Conservation (phyloP, 306 rosid genomes). For the Inga laurina region DNA sequence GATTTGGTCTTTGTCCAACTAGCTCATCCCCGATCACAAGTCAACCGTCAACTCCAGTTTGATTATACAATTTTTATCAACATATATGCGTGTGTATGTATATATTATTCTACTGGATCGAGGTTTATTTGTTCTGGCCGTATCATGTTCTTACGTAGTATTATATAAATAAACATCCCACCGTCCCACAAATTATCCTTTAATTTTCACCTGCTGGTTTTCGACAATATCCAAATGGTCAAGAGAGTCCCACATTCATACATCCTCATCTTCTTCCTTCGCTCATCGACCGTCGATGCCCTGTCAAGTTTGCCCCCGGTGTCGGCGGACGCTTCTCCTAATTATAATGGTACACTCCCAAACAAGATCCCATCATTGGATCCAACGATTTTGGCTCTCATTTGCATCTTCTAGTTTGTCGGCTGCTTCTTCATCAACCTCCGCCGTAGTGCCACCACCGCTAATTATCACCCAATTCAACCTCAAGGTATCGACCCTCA, state of each 20-base stretch:
- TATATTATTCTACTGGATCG: neutral
- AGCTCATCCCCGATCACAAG: neutral
- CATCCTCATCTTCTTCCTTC: neutral
- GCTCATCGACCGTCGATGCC: neutral
- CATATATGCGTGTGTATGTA: no score
- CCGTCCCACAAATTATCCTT: neutral
- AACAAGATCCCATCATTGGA: constrained; percentile 19
- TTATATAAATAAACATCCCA: neutral
- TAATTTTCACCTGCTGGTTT: neutral
- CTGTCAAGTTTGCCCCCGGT: constrained; percentile 3
- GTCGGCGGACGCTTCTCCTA: neutral
- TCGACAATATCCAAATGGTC: neutral
- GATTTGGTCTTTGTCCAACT: neutral
- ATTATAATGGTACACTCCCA: neutral
- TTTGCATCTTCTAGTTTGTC: constrained; percentile 13
- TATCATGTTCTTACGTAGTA: neutral
- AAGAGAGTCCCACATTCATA: neutral
- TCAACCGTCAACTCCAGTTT: neutral
- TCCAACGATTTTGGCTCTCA: neutral
- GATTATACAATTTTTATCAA: no score
- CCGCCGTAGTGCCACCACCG: neutral
- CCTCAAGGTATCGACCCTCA: constrained; percentile 43
- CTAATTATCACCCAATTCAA: neutral
- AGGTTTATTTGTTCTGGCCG: neutral
- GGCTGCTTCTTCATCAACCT: constrained; percentile 23